Conservation (phyloP, 805 yeast genomes). For the Maudiozyma serrabonitensis region DNA sequence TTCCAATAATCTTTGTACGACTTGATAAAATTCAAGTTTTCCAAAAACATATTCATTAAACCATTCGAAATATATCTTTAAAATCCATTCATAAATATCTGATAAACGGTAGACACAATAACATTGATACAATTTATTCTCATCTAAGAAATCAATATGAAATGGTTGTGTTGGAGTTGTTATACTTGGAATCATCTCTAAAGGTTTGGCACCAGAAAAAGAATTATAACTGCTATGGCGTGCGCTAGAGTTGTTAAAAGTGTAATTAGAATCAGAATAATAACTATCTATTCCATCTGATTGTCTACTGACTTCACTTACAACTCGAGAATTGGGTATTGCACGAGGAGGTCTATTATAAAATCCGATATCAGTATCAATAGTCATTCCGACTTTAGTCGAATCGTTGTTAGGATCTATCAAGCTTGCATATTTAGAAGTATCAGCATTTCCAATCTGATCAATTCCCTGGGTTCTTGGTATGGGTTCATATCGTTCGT, state of each 20-base stretch:
- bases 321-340: constrained; percentile 11
- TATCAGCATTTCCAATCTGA: too few relatives aligned
- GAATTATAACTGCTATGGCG: constrained; percentile 28
- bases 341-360: constrained; percentile 16
- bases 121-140: constrained; percentile 42
- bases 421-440: not conserved
- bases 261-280: constrained; percentile 28
- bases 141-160: constrained; percentile 38
- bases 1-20: constrained; percentile 42
- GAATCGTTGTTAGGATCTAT: not conserved
- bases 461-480: too few relatives aligned
- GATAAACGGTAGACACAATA: constrained; percentile 38
- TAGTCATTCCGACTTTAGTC: not conserved
- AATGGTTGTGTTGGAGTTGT: constrained; percentile 49
- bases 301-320: constrained; percentile 17
- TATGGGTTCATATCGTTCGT: too few relatives aligned
- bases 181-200: constrained; percentile 26
- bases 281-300: constrained; percentile 26
- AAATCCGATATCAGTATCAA: constrained; percentile 4
- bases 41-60: constrained; percentile 42
- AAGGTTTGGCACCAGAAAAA: constrained; percentile 25
- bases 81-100: constrained; percentile 45
- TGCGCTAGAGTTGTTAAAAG: constrained; percentile 24
- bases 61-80: constrained; percentile 41
- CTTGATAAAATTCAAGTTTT: constrained; percentile 42